phyloP scores from a whole-genome alignment of 2,329 filamentous ascomycete species.

The Trichoderma citrinoviride region DNA sequence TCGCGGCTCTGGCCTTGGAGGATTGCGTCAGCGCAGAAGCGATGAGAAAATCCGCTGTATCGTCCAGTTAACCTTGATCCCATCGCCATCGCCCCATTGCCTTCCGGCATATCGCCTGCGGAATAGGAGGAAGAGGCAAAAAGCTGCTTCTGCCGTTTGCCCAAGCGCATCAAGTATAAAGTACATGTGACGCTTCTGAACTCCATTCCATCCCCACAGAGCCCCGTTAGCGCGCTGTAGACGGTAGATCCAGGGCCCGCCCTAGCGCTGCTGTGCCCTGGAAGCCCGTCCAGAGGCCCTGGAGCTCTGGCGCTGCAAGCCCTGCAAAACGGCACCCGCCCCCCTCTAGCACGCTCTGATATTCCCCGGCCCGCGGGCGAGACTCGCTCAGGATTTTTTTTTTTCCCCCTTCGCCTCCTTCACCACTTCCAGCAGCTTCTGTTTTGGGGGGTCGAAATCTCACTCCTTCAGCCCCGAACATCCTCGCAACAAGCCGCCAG shows the following conservation, averaged over 20 bases:
- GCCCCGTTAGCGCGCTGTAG: slow-evolving; percentile 19
- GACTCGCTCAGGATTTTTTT: slow-evolving; percentile 6
- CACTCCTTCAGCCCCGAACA: slow-evolving; percentile 19
- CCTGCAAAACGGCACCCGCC: slow-evolving; percentile 15
- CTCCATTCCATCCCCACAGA: slow-evolving; percentile 4
- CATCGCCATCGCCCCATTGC: not conserved
- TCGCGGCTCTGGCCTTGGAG: not conserved
- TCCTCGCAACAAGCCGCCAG: not conserved
- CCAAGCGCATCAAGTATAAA: not conserved
- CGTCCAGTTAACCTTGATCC: not conserved
- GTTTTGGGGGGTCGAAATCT: slow-evolving; percentile 17
- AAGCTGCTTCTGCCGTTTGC: not conserved
- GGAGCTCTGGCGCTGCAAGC: slow-evolving; percentile 7
- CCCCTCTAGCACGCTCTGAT: slow-evolving; percentile 16
- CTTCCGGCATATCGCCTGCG: not conserved
- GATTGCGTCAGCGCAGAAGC: not conserved
- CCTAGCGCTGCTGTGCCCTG: slow-evolving; percentile 23
- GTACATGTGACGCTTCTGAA: slow-evolving; percentile 1
- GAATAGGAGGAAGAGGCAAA: not conserved
- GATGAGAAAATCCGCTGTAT: not conserved
- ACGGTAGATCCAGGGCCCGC: slow-evolving; percentile 23
- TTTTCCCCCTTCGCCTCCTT: slow-evolving; percentile 16
- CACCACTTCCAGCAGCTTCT: slow-evolving; percentile 18
- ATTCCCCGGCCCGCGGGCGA: slow-evolving; percentile 23
- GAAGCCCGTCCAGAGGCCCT: slow-evolving; percentile 20